phyloP scores from a whole-genome alignment of 768 basidiomycete genomes.

The Suillus americanus region DNA sequence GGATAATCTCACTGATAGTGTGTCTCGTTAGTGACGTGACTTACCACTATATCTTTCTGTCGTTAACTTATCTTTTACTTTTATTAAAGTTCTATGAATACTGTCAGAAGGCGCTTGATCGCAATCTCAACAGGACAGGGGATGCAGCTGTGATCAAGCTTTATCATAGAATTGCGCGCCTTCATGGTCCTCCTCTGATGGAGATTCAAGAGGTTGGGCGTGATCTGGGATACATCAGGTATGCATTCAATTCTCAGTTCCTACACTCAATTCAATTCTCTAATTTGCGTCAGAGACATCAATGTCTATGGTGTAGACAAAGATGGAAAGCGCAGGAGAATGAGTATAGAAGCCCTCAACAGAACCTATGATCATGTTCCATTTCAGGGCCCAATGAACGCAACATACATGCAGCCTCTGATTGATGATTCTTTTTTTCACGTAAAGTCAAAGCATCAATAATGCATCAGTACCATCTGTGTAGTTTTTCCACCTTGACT shows the following conservation, averaged over 20 bases:
- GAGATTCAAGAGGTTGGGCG: not conserved
- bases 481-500: no score
- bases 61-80: not conserved
- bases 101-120: not conserved
- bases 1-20: not conserved
- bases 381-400: not conserved
- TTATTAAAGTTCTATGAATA: not conserved
- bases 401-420: not conserved
- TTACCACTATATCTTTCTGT: not conserved
- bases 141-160: not conserved
- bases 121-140: not conserved
- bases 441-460: no score
- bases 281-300: not conserved
- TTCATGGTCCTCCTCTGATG: not conserved
- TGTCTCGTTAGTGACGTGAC: not conserved
- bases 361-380: not conserved
- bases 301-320: not conserved
- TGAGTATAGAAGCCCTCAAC: not conserved
- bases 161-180: not conserved
- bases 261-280: not conserved
- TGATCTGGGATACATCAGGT: not conserved
- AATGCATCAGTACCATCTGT: no score
- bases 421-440: not conserved
- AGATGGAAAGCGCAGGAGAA: not conserved
- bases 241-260: not conserved